Percentiles rank a stretch among this genome's conserved stretches.
Conservation (phyloP, 202 grass and related monocot species). For the Tripidium arundinaceum region DNA sequence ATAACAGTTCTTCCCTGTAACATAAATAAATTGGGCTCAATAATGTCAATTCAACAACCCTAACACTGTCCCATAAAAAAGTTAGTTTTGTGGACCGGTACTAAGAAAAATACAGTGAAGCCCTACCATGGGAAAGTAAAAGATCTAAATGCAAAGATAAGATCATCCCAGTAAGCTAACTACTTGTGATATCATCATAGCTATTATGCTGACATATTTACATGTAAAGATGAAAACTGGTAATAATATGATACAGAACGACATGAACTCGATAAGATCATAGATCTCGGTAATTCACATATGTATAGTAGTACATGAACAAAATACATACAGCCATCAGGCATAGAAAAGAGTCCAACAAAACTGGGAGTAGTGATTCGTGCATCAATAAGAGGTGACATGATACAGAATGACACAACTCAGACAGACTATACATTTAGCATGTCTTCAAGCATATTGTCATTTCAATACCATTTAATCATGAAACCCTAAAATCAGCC, state of each 20-base stretch:
- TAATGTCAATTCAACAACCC: not conserved
- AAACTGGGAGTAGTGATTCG: not conserved
- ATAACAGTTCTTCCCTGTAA: slow-evolving; percentile 77
- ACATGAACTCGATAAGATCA: not conserved
- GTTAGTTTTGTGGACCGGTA: not conserved
- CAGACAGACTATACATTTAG: not conserved
- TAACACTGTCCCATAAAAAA: not conserved
- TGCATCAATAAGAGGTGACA: not conserved
- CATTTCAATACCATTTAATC: not conserved
- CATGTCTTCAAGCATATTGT: not conserved
- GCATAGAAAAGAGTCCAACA: not conserved
- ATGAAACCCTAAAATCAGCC: not conserved
- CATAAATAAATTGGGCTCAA: not conserved
- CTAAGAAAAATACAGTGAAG: not conserved
- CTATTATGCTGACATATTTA: not conserved
- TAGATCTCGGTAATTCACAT: not conserved
- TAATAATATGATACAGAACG: not conserved
- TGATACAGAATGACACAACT: not conserved
- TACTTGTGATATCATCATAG: not conserved
- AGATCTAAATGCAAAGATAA: not conserved
- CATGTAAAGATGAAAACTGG: not conserved
- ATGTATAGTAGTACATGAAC: not conserved
- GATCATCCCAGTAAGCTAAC: not conserved
- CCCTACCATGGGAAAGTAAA: not conserved
- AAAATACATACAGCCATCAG: not conserved